These are phyloP conservation scores for Paramecium tetraurelia DNA, from an alignment of 73 alveolate species.

Conservation along the genomic window DNA sequence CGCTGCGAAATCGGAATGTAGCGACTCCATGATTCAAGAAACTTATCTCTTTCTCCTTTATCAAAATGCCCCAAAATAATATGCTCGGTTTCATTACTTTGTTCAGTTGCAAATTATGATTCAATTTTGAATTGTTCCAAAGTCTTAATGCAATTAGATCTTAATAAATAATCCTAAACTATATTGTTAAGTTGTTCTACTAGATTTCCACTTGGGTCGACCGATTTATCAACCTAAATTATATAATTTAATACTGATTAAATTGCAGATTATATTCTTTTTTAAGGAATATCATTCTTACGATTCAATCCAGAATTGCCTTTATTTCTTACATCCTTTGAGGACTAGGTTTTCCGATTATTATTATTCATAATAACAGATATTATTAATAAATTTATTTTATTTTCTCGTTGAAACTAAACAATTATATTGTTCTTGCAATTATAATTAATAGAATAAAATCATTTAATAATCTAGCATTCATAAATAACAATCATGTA, in stretches of 20 bases:
- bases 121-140: constrained; percentile 84
- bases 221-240: constrained; percentile 10
- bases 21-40: constrained; percentile 85
- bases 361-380: background rate
- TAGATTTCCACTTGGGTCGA: background rate
- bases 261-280: background rate
- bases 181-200: background rate
- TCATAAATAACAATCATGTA: too few species aligned
- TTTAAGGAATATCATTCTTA: background rate
- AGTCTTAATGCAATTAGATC: constrained; percentile 79
- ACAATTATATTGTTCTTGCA: background rate
- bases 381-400: background rate
- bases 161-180: constrained; percentile 88
- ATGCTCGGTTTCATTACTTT: background rate
- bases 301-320: background rate
- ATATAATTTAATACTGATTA: background rate
- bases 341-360: background rate
- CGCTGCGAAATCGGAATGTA: constrained; percentile 81
- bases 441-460: background rate
- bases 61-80: constrained; percentile 65
- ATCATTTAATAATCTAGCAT: background rate
- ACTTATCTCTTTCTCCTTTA: constrained; percentile 87
- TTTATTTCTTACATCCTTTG: background rate
- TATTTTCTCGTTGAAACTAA: background rate
- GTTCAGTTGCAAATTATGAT: background rate